Conservation (phyloP, 306 rosid genomes). For the Cucurbita moschata region DNA sequence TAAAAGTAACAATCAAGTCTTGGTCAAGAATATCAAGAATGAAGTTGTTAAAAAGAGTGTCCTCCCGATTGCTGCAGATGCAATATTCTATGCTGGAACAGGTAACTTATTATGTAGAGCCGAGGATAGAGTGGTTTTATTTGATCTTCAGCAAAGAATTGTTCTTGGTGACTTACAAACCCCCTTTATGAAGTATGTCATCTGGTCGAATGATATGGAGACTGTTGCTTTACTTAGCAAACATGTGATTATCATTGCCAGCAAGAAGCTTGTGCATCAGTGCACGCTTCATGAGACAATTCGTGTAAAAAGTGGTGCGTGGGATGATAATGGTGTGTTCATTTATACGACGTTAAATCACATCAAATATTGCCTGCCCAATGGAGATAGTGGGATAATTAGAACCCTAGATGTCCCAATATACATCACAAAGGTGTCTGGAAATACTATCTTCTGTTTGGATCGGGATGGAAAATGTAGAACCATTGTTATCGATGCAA, state of each 20-base stretch:
- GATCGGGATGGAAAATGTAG: slow-evolving; percentile 84
- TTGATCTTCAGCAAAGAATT: slow-evolving; percentile 70
- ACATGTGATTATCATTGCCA: slow-evolving; percentile 76
- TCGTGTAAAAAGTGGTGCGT: slow-evolving; percentile 88
- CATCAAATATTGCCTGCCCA: slow-evolving; percentile 80
- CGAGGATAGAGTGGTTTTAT: slow-evolving; percentile 69
- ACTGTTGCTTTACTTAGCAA: slow-evolving; percentile 87
- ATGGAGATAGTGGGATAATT: slow-evolving; percentile 87
- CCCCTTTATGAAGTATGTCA: slow-evolving; percentile 69
- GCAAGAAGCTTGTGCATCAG: slow-evolving; percentile 76
- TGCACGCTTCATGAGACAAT: slow-evolving; percentile 95
- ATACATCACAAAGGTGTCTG: slow-evolving; percentile 75
- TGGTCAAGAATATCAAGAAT: slow-evolving; percentile 56
- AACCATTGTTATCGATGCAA: slow-evolving; percentile 59
- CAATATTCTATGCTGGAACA: slow-evolving; percentile 82
- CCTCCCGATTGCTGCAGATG: slow-evolving; percentile 64
- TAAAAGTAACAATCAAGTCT: slow-evolving; percentile 56
- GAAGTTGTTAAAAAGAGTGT: slow-evolving; percentile 57
- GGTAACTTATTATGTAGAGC: slow-evolving; percentile 74
- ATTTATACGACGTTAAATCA: slow-evolving; percentile 83
- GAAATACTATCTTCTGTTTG: slow-evolving; percentile 64
- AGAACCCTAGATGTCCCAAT: slow-evolving; percentile 80
- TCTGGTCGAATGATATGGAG: slow-evolving; percentile 86
- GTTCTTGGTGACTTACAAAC: slow-evolving; percentile 75
- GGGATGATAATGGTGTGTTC: slow-evolving; percentile 95